Percentiles rank a stretch among this genome's conserved stretches.
Evolutionary conservation across 441 rosid genomes (phyloP).

Genomic region (Hypseocharis bilobata): DNA sequence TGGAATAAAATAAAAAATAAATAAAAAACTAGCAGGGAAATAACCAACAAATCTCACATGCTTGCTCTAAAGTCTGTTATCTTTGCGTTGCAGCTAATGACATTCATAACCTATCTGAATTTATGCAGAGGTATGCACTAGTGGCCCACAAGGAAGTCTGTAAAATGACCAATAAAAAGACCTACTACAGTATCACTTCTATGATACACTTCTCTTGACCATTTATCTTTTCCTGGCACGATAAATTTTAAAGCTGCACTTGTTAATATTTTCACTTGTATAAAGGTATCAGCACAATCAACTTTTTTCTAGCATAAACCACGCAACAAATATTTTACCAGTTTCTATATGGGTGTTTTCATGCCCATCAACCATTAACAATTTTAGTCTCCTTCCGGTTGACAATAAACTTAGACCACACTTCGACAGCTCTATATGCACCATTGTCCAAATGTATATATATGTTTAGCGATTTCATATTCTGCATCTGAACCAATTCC

Average conservation of each 20-base stretch:
- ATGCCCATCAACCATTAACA: not conserved
- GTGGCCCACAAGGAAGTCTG: not conserved
- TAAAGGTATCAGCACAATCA: not conserved
- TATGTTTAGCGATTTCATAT: not conserved
- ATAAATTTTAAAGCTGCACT: not conserved
- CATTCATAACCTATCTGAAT: slow-evolving; percentile 8
- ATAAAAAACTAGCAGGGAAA: slow-evolving; percentile 1
- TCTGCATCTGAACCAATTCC: not conserved
- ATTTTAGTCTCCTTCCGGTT: not conserved
- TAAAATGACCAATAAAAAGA: not conserved
- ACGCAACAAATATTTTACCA: not conserved
- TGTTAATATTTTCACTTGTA: not conserved
- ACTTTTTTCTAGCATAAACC: not conserved
- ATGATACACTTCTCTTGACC: not conserved
- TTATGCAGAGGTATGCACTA: not conserved
- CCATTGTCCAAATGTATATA: not conserved
- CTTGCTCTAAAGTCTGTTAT: too few species aligned
- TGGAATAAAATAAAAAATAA: slow-evolving; percentile 6
- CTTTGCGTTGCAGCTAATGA: not conserved
- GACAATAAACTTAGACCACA: not conserved
- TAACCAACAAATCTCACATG: not conserved
- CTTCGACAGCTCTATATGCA: not conserved
- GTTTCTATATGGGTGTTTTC: not conserved
- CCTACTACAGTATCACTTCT: not conserved
- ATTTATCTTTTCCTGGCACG: not conserved